Percentiles rank a stretch among this genome's conserved stretches.
phyloP scores from a whole-genome alignment of 352 stramenopile species.

The Thalassiosira delicatula region DNA sequence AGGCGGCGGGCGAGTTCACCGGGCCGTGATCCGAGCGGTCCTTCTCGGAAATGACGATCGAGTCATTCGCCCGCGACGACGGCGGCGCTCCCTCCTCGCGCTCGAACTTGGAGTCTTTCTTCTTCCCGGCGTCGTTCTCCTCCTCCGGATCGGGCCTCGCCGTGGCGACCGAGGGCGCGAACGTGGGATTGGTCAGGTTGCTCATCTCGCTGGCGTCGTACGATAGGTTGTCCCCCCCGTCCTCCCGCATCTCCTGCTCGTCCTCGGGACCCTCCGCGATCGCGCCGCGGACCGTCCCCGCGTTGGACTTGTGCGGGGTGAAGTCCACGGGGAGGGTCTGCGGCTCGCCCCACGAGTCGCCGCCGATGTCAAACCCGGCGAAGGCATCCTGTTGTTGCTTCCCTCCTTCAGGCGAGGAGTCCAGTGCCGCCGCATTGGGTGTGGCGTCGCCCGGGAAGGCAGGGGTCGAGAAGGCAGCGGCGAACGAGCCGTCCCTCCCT shows the following conservation, averaged over 20 bases:
- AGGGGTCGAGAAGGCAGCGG: no score
- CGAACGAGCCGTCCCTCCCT: no score
- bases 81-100: constrained; percentile 51
- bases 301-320: constrained; percentile 39
- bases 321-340: constrained; percentile 34
- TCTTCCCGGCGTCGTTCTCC: constrained; percentile 8
- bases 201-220: constrained; percentile 60
- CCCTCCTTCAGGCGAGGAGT: background rate
- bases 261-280: constrained; percentile 1
- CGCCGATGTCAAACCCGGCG: constrained; percentile 22
- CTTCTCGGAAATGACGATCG: no score
- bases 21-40: no score
- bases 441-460: constrained; percentile 32
- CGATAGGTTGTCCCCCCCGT: constrained; percentile 19
- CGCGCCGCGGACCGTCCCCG: constrained; percentile 9
- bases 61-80: no score
- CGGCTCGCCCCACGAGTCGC: constrained; percentile 53
- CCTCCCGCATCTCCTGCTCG: background rate
- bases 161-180: constrained; percentile 16
- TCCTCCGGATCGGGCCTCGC: constrained; percentile 33
- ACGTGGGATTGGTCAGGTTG: constrained; percentile 60
- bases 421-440: background rate
- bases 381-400: constrained; percentile 27
- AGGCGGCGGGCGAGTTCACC: no score
- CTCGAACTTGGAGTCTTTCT: no score